Evolutionary conservation across 148 eudicot species (phyloP).

Genomic region (Camellia japonica): DNA sequence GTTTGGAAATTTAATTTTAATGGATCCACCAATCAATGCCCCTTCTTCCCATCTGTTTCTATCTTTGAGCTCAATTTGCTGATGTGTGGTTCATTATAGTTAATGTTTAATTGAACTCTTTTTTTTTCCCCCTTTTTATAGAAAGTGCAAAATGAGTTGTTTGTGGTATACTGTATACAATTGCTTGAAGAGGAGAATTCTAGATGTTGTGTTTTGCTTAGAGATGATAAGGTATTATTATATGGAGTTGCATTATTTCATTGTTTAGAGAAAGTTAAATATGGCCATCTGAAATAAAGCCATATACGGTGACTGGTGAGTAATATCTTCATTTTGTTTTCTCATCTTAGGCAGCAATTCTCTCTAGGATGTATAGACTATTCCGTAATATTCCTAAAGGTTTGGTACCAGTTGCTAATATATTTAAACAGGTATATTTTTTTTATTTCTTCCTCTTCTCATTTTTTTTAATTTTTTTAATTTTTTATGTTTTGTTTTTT

Average conservation of each 20-base stretch:
- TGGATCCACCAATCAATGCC: neutral
- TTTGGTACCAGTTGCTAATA: constrained; percentile 47
- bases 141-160: constrained; percentile 59
- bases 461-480: neutral
- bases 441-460: neutral
- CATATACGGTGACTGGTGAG: too few species aligned
- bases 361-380: constrained; percentile 55
- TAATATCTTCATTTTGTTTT: constrained; percentile 5
- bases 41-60: neutral
- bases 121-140: constrained; percentile 11
- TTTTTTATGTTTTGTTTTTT: too few species aligned
- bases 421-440: neutral
- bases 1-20: neutral
- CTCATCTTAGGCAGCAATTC: constrained; percentile 31
- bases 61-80: neutral
- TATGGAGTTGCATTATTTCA: too few species aligned
- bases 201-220: constrained; percentile 60
- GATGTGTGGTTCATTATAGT: neutral
- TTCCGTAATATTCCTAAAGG: constrained; percentile 43
- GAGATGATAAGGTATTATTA: constrained; percentile 54
- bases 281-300: too few species aligned
- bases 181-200: constrained; percentile 18
- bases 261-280: too few species aligned
- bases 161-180: constrained; percentile 41
- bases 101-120: neutral